Base-by-base conservation (phyloP, 768 basidiomycete genomes). In the Kwoniella mangroviensis region DNA sequence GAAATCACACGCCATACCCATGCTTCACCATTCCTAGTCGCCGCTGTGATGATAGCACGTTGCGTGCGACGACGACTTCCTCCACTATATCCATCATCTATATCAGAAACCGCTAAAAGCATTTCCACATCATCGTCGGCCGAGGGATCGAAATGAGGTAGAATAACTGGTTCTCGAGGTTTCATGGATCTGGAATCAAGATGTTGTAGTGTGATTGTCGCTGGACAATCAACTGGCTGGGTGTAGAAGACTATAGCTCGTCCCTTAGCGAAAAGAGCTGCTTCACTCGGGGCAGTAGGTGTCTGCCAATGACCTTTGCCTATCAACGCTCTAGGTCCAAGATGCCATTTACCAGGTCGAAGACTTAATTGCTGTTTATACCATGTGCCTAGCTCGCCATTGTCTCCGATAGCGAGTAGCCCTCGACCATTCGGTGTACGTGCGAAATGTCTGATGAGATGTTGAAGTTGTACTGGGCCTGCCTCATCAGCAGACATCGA, bases 371-470 rank as follows among this genome's bases (percentile, higher is more conserved):
- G 69, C 19, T 72, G 64, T 62, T 78, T 77, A 12, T 70, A 75
- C 78, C 79, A 83, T 6, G 69, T 75, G 3, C 64, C 76, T 3
- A 75, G 63, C 61, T 83, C 80, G 1, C 78, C 79, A 4, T 68
- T 34, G 43, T 72, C 72, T 5, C 78, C 70, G 12, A 81, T 58
- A 1, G 78, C 71, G 10, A 83, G 68, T 4, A 82, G 49, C 5
- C 82, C 80, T 59, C 82, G 72, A 17, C 82, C 82, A 59, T 83
- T 83, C 17, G 82, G 82, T 40, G 82, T 82, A 3, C 82, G 74
- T 5, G 75, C 70, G 55, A 83, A 75, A 42, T 65, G 69, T 7
- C 65, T 22, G 4, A 83, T 69, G 1, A 67, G 45, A 11, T 73
- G 41, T 2, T 53, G 22, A 9, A 81, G 68, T 43, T 79, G 79